These are phyloP conservation scores for Fallopia convolvulus DNA, from an alignment of 148 eudicot genomes.

Conservation along the genomic window DNA sequence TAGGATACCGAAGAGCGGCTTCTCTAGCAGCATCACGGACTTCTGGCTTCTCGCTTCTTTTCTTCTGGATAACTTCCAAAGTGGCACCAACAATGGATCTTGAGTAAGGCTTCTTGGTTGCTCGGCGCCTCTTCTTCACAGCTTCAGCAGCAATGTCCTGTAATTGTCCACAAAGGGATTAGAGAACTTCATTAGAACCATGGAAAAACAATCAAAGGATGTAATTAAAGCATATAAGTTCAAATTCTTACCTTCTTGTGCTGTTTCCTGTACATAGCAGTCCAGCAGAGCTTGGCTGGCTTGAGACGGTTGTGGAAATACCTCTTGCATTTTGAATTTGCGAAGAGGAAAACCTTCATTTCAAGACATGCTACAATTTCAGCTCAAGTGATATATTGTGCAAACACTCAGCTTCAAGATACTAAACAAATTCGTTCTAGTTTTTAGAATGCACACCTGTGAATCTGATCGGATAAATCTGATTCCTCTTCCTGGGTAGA, in stretches of 20 bases:
- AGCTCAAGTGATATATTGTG: neutral
- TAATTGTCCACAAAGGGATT: neutral
- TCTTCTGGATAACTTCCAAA: constrained; percentile 67
- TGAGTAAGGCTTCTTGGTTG: constrained; percentile 66
- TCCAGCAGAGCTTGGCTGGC: constrained; percentile 64
- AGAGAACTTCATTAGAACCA: neutral
- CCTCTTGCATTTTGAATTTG: constrained; percentile 62
- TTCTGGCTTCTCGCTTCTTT: constrained; percentile 55
- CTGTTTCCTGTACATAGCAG: constrained; percentile 64
- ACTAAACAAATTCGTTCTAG: neutral
- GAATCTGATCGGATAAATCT: constrained; percentile 14
- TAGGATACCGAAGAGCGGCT: constrained; percentile 53
- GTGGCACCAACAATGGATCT: constrained; percentile 75
- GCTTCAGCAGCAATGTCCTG: constrained; percentile 62
- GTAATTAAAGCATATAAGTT: neutral
- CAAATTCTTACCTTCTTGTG: constrained; percentile 46
- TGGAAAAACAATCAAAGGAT: neutral
- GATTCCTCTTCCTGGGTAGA: constrained; percentile 12
- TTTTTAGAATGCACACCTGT: neutral
- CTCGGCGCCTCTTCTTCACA: constrained; percentile 65
- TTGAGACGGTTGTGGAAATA: constrained; percentile 61
- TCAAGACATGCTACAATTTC: neutral
- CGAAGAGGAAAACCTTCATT: constrained; percentile 51
- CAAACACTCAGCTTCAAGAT: too few species aligned
- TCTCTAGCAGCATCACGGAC: constrained; percentile 71